Percentiles rank a stretch among this genome's conserved stretches.
Evolutionary conservation across 139 green algal genomes (phyloP).

Genomic region (Chlorella sp.): DNA sequence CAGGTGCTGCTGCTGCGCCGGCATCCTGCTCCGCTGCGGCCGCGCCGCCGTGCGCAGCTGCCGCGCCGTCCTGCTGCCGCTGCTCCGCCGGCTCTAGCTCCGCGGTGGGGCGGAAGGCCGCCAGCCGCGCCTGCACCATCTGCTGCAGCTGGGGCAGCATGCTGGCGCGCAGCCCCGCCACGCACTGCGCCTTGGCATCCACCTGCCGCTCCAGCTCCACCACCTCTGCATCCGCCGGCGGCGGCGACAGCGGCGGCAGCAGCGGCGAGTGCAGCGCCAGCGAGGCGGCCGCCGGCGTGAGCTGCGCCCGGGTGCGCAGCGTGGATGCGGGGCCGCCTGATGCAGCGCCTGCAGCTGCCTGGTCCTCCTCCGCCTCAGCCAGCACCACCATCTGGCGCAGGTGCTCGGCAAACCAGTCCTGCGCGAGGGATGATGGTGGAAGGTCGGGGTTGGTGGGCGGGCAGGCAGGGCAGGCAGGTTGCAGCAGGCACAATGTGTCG

Average conservation of each 20-base stretch:
- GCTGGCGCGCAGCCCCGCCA: conserved; percentile 28
- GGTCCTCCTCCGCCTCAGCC: background rate
- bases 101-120: background rate
- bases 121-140: conserved; percentile 27
- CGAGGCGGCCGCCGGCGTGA: background rate
- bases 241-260: conserved; percentile 41
- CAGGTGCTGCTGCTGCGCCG: background rate
- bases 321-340: background rate
- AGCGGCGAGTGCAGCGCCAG: conserved; percentile 25
- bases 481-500: too few species aligned
- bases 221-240: conserved; percentile 38
- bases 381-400: conserved; percentile 26
- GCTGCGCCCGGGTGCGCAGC: background rate
- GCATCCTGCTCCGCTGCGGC: background rate
- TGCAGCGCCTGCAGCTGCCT: background rate
- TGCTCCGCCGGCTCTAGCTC: conserved; percentile 7
- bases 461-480: background rate
- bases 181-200: background rate
- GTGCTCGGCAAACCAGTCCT: conserved; percentile 11
- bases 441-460: background rate
- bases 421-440: background rate
- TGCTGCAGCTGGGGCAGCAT: conserved; percentile 44
- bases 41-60: background rate
- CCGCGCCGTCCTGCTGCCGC: background rate
- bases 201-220: conserved; percentile 23